A percentile compares a stretch with the other conserved stretches of the same genome.
These are phyloP conservation scores for Phyllostachys edulis DNA, from an alignment of 176 grass and related monocot species.

Conservation along the genomic window DNA sequence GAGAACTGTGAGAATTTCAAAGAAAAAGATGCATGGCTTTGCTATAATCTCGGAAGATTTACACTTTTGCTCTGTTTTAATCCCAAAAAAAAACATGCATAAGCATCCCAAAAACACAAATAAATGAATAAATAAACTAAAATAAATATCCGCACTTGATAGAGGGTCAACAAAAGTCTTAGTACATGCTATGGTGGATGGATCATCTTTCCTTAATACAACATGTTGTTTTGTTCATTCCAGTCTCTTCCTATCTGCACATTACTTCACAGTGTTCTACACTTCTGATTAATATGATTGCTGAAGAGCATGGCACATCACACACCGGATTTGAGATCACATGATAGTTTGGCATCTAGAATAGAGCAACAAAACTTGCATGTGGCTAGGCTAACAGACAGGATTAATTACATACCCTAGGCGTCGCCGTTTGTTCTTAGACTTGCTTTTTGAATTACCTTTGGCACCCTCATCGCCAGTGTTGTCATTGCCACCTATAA, in stretches of 20 bases:
- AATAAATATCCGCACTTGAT: neutral
- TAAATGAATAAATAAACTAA: neutral
- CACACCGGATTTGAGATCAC: neutral
- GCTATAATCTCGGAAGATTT: neutral
- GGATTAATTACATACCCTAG: slow-evolving; percentile 53
- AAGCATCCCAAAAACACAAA: neutral
- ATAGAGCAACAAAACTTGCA: slow-evolving; percentile 9
- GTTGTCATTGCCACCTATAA: slow-evolving; percentile 53
- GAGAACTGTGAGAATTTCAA: neutral
- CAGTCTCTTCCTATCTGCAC: neutral
- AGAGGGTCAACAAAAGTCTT: neutral
- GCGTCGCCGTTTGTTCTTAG: slow-evolving; percentile 70
- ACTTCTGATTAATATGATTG: slow-evolving; percentile 8
- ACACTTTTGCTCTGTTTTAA: neutral
- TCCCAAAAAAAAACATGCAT: neutral
- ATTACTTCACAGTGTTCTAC: neutral
- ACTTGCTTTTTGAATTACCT: slow-evolving; percentile 60
- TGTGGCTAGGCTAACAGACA: neutral
- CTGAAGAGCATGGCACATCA: neutral
- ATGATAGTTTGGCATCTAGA: slow-evolving; percentile 12
- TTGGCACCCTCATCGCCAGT: slow-evolving; percentile 57
- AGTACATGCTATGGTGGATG: neutral
- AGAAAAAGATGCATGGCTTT: slow-evolving; percentile 5
- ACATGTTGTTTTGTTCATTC: neutral
- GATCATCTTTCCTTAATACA: neutral